phyloP scores from a whole-genome alignment of 2,329 filamentous ascomycete species.

The Hypoxylon sp. region DNA sequence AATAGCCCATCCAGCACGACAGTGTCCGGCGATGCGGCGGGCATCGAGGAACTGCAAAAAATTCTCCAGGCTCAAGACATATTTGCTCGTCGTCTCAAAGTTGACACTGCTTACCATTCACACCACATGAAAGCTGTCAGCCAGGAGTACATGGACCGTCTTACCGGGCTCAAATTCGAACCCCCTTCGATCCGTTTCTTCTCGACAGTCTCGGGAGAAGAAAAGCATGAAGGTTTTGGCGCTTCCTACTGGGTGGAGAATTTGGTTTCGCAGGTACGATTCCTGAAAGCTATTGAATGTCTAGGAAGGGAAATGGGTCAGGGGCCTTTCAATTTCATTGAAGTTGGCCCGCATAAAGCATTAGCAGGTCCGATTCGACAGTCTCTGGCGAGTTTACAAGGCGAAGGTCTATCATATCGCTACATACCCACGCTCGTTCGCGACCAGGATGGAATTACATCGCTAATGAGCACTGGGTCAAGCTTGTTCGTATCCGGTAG shows the following conservation, averaged over 20 bases:
- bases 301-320: not conserved
- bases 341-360: slow-evolving; percentile 21
- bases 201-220: too few species aligned
- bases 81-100: slow-evolving; percentile 9
- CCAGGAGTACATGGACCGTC: too few species aligned
- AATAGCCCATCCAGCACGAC: slow-evolving; percentile 17
- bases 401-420: not conserved
- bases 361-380: slow-evolving; percentile 11
- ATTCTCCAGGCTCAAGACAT: not conserved
- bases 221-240: too few species aligned
- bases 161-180: too few species aligned
- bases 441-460: not conserved
- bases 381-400: not conserved
- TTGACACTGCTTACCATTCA: slow-evolving; percentile 16
- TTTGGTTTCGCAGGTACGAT: too few species aligned
- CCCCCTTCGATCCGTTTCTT: not conserved
- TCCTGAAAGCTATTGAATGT: too few species aligned
- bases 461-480: not conserved
- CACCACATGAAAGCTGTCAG: slow-evolving; percentile 13
- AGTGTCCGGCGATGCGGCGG: slow-evolving; percentile 8
- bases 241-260: too few species aligned
- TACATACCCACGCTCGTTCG: slow-evolving; percentile 9
- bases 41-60: not conserved
- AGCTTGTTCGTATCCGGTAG: not conserved
- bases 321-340: slow-evolving; percentile 7